Conservation (phyloP, 225 moss, liverwort and hornwort species). For the Thuidium tamariscinum region DNA sequence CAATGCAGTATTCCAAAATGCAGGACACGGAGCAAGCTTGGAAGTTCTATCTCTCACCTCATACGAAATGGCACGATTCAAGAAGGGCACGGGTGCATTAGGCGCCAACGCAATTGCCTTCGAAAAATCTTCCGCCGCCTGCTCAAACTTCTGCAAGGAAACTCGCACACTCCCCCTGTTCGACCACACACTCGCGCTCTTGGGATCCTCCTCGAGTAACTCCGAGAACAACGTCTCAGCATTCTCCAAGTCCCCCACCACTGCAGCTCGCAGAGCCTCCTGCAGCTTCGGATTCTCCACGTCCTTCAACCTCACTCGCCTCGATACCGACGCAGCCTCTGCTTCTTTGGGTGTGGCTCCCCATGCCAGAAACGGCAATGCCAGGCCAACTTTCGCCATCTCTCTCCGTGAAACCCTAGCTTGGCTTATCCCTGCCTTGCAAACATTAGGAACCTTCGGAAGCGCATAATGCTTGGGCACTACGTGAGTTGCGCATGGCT, state of each 20-base stretch:
- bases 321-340: constrained; percentile 42
- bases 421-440: neutral
- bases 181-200: constrained; percentile 88
- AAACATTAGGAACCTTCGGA: neutral
- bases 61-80: constrained; percentile 91
- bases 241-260: constrained; percentile 78
- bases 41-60: constrained; percentile 31
- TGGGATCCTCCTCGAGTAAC: constrained; percentile 61
- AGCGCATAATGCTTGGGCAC: neutral
- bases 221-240: constrained; percentile 73
- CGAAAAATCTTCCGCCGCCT: constrained; percentile 70
- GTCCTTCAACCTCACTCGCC: constrained; percentile 49
- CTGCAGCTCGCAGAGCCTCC: constrained; percentile 76
- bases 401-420: constrained; percentile 10
- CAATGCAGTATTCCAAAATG: neutral
- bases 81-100: constrained; percentile 78
- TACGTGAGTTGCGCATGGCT: neutral
- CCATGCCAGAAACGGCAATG: constrained; percentile 6
- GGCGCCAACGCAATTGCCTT: constrained; percentile 80
- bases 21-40: neutral
- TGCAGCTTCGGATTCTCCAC: constrained; percentile 80
- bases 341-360: neutral
- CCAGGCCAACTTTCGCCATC: constrained; percentile 2
- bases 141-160: constrained; percentile 69
- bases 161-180: constrained; percentile 88